These are phyloP conservation scores for Angomonas ambiguus DNA, from an alignment of 208 protist genomes.

Conservation along the genomic window DNA sequence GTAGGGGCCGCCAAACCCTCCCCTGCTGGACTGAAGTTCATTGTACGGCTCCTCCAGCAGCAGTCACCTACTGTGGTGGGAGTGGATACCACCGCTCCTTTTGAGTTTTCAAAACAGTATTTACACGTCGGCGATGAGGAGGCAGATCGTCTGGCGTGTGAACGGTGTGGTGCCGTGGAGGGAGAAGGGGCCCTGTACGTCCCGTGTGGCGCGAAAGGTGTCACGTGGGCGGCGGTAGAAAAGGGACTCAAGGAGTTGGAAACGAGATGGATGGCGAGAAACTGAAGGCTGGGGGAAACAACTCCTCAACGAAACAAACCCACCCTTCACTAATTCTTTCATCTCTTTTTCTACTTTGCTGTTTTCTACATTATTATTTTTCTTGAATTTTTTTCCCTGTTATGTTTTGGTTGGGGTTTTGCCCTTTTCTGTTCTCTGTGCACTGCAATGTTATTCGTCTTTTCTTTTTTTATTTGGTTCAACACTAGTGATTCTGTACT, in stretches of 20 bases:
- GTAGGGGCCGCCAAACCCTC: constrained; percentile 67
- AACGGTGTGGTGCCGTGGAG: neutral
- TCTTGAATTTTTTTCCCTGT: constrained; percentile 3
- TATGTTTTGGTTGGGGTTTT: neutral
- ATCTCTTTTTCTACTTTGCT: neutral
- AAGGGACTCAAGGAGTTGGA: neutral
- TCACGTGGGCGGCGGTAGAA: neutral
- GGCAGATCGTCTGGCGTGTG: neutral
- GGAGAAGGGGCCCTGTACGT: neutral
- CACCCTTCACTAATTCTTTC: neutral
- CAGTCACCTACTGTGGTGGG: neutral
- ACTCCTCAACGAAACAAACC: too few species aligned
- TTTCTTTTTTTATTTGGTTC: neutral
- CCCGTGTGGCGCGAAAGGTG: neutral
- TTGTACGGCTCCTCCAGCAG: neutral
- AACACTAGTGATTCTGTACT: too few species aligned
- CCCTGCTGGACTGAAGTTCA: constrained; percentile 32
- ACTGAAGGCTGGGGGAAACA: neutral
- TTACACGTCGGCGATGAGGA: neutral
- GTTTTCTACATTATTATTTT: neutral
- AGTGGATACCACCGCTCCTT: neutral
- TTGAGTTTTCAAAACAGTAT: constrained; percentile 9
- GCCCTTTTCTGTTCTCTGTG: neutral
- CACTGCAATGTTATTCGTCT: too few species aligned
- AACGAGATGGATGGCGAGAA: neutral